Base-by-base conservation (phyloP, 345 rosid species). In the Populus nigra region DNA sequence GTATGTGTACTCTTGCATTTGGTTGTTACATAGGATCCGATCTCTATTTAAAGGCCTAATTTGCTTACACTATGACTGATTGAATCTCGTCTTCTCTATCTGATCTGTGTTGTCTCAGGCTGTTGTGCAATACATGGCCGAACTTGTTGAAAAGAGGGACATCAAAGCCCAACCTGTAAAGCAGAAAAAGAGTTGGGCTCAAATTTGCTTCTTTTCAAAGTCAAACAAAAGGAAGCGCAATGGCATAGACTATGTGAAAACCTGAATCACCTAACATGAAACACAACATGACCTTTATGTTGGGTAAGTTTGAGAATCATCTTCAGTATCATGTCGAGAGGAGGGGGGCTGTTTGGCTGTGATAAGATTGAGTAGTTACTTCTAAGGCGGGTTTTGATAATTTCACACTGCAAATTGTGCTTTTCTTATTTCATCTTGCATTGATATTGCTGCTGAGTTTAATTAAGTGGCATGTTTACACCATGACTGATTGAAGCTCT, bases 181-280 rank as follows among this genome's bases (percentile, higher is more conserved):
- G 88, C 96, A 91, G 83, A 96, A 89, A 81, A 96, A 90, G 90
- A 87, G 91, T 81, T 96, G 98, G 99, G 89, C 92, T 57, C 94
- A 90, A 76, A 92, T 92, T 23, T 96, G 97, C 78, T 96, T 89
- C 89, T 94, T 93, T 81, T 90, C 98, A 10, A 92, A 85, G 83
- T 89, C 99, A 71, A 92, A 90, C 89, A 96, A 96, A 84, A 90
- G 95, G 86, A 96, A 94, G 83, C 97, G 95, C 62, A 84, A 68
- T 71, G 88, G 88, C 75, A 78, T 84, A 83, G 97, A 90, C 83
- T 90, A 85, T 59, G 88, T 93, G 45, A 90, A 89, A 83, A 76
- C 88, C 80, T 87, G 79, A 84, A 75, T 39, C 39, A 72, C 73
- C 35, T 66, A 55, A 71, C 43, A 22, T 43, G 61, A 76, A 27